Percentiles rank a stretch among this genome's conserved stretches.
phyloP scores from a whole-genome alignment of 331 rosid genomes.

The Rhamnella rubrinervis region DNA sequence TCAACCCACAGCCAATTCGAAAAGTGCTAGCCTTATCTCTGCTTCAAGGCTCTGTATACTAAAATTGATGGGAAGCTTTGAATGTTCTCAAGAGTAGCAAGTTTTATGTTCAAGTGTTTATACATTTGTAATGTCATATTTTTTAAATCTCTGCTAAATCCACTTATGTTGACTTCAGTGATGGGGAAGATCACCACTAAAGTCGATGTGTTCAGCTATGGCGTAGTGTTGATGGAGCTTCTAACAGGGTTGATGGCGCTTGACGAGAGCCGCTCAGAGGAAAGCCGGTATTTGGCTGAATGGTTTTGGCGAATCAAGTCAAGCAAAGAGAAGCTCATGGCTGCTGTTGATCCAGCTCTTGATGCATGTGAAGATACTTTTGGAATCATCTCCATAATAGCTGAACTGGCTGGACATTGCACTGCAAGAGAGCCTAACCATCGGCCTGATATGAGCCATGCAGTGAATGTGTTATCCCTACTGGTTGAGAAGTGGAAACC shows the following conservation, averaged over 20 bases:
- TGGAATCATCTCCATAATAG: constrained; percentile 48
- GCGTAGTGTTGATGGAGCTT: constrained; percentile 72
- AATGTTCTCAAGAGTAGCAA: no score
- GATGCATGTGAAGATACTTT: constrained; percentile 42
- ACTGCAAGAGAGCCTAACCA: constrained; percentile 70
- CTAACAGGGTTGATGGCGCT: constrained; percentile 71
- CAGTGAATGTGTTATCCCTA: constrained; percentile 54
- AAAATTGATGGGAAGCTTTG: no score
- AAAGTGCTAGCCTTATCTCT: no score
- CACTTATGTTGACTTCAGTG: constrained; percentile 44
- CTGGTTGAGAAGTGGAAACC: constrained; percentile 77
- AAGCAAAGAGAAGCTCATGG: constrained; percentile 52
- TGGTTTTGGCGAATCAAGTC: constrained; percentile 76
- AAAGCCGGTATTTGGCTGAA: constrained; percentile 69
- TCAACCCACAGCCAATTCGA: no score
- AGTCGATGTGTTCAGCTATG: constrained; percentile 77
- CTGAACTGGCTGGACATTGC: constrained; percentile 77
- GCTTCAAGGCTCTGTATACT: no score
- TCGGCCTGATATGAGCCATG: constrained; percentile 85
- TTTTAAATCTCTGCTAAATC: constrained; percentile 3
- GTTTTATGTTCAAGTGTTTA: neutral
- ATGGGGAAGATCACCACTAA: constrained; percentile 90
- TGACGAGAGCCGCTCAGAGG: constrained; percentile 77
- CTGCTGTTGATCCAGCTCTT: constrained; percentile 62
- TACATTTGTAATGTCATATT: neutral